A percentile compares a stretch with the other conserved stretches of the same genome.
Evolutionary conservation across 805 yeast species (phyloP).

Genomic region (Lachancea lanzarotensis): DNA sequence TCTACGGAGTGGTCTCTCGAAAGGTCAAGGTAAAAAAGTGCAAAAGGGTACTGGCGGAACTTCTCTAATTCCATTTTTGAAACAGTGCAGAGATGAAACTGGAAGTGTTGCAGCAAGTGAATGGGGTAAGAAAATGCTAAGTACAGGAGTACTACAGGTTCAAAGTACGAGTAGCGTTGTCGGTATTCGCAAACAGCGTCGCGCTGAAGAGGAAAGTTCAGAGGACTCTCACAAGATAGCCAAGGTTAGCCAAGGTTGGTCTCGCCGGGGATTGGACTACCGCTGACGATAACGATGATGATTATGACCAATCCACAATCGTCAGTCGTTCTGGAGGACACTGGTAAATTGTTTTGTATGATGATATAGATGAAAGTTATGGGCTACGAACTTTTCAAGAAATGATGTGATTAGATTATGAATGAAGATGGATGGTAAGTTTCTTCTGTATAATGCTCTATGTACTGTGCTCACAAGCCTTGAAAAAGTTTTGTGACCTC

Average conservation of each 20-base stretch:
- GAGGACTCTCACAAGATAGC: conserved; percentile 17
- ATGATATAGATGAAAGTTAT: not conserved
- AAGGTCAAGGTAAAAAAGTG: conserved; percentile 44
- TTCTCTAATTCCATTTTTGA: conserved; percentile 79
- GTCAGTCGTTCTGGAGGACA: conserved; percentile 25
- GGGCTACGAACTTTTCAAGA: not conserved
- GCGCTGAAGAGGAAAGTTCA: not conserved
- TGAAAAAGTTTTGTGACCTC: conserved; percentile 58
- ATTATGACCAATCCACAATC: not conserved
- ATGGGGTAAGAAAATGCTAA: conserved; percentile 76
- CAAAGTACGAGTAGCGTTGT: conserved; percentile 17
- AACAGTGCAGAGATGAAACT: conserved; percentile 94
- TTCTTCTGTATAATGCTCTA: not conserved
- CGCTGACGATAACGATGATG: conserved; percentile 20
- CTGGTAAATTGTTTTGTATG: conserved; percentile 21
- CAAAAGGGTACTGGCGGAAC: conserved; percentile 93
- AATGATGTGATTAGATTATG: not conserved
- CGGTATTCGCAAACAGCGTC: conserved; percentile 12
- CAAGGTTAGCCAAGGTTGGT: conserved; percentile 27
- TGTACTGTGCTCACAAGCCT: conserved; percentile 37
- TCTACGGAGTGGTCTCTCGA: conserved; percentile 55
- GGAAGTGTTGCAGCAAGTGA: conserved; percentile 88
- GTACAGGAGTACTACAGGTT: conserved; percentile 40
- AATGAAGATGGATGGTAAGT: too few relatives aligned
- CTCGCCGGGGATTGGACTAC: conserved; percentile 31